Base-by-base conservation (phyloP, 306 rosid genomes). In the Cercis canadensis region DNA sequence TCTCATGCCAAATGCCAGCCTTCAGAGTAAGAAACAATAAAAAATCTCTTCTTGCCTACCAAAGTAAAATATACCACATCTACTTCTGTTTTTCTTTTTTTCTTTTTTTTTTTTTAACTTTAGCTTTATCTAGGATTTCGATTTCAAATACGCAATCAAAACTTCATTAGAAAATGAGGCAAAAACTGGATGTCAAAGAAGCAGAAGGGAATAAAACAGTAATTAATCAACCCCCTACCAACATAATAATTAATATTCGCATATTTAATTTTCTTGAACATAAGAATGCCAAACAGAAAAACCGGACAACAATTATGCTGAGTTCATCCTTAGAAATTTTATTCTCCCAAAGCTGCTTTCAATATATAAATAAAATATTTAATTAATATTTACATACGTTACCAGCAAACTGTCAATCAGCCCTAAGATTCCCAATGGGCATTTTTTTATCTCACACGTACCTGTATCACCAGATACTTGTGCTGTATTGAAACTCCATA, bases 401-500 rank as follows among this genome's bases (percentile, higher is more conserved):
- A 58, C 49, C 47, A 37, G 63, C 75, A 55, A 66, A 74, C 70
- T 65, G 74, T 37, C 46, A 60, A 66, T 73, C 74, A 71, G 43
- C 65, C 73, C 75, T 41, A 57, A 37, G 69, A 78, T 66, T 84
- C 67, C 82, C 85, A 52, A 79, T 51, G 76, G 51, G 17, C 62
- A 69, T 51, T 46, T 56, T 50, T 65, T 43, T 43, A 65, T 60
- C 62, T 41, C 75, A 70, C 61, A 73, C 18, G 36, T 40, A 66
- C 72, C 58, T 18, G 43, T 60, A 69, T 73, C 74, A 62, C 74
- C 67, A 64, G 67, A 73, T 71, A 62, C 74, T 70, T 67, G 67
- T 75, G 61, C 58, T 64, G 72, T 49, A 80, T 87, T 67, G 85
- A 89, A 85, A 85, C 86, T 87, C 47, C 75, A 75, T 80, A 73